These are phyloP conservation scores for Daldinia vernicosa DNA, from an alignment of 495 filamentous ascomycete genomes.

Conservation along the genomic window DNA sequence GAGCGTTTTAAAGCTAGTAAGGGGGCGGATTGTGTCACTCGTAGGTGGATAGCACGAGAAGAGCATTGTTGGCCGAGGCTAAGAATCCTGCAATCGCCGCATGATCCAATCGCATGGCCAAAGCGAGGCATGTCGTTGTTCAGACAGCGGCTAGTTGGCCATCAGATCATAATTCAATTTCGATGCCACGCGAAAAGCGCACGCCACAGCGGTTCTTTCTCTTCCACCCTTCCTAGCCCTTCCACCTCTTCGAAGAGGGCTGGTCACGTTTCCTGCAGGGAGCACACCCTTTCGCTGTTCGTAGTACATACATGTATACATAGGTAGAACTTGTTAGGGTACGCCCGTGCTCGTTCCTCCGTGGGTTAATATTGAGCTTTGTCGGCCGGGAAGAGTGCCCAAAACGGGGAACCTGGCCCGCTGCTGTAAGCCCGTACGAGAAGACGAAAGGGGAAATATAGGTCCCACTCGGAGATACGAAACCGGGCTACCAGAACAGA, in stretches of 20 bases:
- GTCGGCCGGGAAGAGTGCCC: constrained; percentile 11
- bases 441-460: constrained; percentile 21
- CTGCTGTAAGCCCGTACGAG: constrained; percentile 9
- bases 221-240: too few species aligned
- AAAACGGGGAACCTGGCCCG: constrained; percentile 28
- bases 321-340: too few species aligned
- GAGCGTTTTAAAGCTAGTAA: neutral
- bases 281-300: neutral
- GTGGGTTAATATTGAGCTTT: constrained; percentile 11
- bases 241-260: neutral
- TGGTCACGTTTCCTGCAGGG: constrained; percentile 3
- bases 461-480: constrained; percentile 33
- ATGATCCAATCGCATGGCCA: constrained; percentile 21
- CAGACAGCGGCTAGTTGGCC: constrained; percentile 23
- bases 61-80: constrained; percentile 24
- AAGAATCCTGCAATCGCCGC: constrained; percentile 16
- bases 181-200: constrained; percentile 25
- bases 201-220: constrained; percentile 8
- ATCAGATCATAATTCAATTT: constrained; percentile 27
- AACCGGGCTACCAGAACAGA: constrained; percentile 14
- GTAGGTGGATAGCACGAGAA: constrained; percentile 12
- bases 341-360: neutral
- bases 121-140: constrained; percentile 19
- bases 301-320: too few species aligned
- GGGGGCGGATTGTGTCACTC: constrained; percentile 15